Evolutionary conservation across 2,329 filamentous ascomycete genomes (phyloP).

Genomic region (Ceratocystis variospora): DNA sequence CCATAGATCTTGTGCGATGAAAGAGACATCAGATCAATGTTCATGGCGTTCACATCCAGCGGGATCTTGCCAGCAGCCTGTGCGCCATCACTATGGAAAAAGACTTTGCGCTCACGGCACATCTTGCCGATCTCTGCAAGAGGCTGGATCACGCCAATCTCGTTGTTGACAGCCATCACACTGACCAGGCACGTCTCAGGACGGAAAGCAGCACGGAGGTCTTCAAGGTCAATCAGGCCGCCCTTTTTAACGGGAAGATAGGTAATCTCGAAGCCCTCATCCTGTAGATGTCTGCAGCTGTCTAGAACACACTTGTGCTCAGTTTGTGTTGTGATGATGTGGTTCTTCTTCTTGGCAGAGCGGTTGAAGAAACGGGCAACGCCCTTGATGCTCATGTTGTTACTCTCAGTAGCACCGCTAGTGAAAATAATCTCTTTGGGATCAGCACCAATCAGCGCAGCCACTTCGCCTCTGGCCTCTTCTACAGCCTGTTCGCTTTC

Average conservation of each 20-base stretch:
- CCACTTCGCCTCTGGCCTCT: slow-evolving; percentile 69
- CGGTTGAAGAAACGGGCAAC: slow-evolving; percentile 91
- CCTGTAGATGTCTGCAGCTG: slow-evolving; percentile 90
- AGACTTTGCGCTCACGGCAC: slow-evolving; percentile 82
- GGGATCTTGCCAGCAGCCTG: slow-evolving; percentile 99
- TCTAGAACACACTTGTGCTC: slow-evolving; percentile 99
- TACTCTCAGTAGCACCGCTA: slow-evolving; percentile 93
- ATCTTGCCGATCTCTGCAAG: slow-evolving; percentile 85
- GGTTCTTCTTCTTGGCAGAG: slow-evolving; percentile 92
- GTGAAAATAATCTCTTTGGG: slow-evolving; percentile 98
- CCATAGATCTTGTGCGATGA: slow-evolving; percentile 98
- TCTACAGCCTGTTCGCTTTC: slow-evolving; percentile 93
- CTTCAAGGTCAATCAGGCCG: slow-evolving; percentile 70
- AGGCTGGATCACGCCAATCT: slow-evolving; percentile 98
- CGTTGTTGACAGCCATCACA: slow-evolving; percentile 98
- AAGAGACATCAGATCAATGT: slow-evolving; percentile 96
- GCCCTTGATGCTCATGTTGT: slow-evolving; percentile 99
- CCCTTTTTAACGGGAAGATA: slow-evolving; percentile 82
- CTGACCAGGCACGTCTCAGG: slow-evolving; percentile 87
- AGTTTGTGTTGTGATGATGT: slow-evolving; percentile 93
- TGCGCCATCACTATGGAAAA: slow-evolving; percentile 94
- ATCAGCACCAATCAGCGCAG: slow-evolving; percentile 79
- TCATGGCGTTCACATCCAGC: slow-evolving; percentile 92
- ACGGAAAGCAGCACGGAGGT: slow-evolving; percentile 76
- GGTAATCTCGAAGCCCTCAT: slow-evolving; percentile 93